Percentiles rank a stretch among this genome's conserved stretches.
Conservation (phyloP, 2,329 filamentous ascomycete genomes). For the Dactylellina drechsleri region DNA sequence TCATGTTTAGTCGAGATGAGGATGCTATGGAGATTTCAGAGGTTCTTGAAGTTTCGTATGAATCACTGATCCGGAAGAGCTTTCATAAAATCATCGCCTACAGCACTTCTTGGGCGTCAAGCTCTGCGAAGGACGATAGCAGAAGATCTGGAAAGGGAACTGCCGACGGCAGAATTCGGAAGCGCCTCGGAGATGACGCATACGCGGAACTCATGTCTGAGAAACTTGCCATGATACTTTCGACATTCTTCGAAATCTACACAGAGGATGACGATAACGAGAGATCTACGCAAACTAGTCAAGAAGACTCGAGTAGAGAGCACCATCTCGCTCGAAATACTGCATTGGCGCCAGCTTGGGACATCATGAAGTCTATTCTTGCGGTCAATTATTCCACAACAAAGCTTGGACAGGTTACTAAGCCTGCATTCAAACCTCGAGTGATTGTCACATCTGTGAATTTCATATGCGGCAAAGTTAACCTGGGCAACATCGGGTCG, state of each 20-base stretch:
- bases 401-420: slow-evolving; percentile 78
- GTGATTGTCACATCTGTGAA: slow-evolving; percentile 79
- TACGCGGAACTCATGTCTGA: slow-evolving; percentile 73
- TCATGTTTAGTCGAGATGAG: slow-evolving; percentile 80
- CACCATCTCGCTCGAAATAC: slow-evolving; percentile 46
- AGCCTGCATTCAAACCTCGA: slow-evolving; percentile 84
- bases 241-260: slow-evolving; percentile 74
- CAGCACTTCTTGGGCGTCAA: slow-evolving; percentile 76
- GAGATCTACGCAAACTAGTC: slow-evolving; percentile 64
- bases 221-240: slow-evolving; percentile 80
- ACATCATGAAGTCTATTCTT: slow-evolving; percentile 76
- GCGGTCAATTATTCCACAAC: slow-evolving; percentile 73
- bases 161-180: slow-evolving; percentile 74
- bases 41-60: slow-evolving; percentile 67
- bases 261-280: slow-evolving; percentile 63
- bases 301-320: slow-evolving; percentile 72
- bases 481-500: slow-evolving; percentile 58
- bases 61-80: slow-evolving; percentile 71
- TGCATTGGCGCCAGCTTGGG: slow-evolving; percentile 62
- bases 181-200: slow-evolving; percentile 73
- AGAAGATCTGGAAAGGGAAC: slow-evolving; percentile 61
- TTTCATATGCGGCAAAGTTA: slow-evolving; percentile 72
- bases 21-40: slow-evolving; percentile 71
- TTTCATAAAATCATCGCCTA: slow-evolving; percentile 87
- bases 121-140: slow-evolving; percentile 55